Conservation (phyloP, 1,139 yeast genomes). For the Martiniozyma asiatica region DNA sequence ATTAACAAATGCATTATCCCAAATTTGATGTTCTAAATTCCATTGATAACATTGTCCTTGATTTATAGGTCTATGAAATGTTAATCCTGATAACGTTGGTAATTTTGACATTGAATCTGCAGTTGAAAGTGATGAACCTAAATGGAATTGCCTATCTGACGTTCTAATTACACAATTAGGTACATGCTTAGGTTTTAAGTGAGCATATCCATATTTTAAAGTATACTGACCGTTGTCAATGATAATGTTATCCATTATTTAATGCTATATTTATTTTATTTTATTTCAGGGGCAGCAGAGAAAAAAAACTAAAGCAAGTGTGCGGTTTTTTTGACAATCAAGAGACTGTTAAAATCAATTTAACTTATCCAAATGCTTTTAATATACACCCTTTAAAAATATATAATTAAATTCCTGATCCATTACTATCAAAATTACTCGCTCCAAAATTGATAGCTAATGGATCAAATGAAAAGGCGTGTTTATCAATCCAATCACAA, state of each 20-base stretch:
- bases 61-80: slow-evolving; percentile 73
- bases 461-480: slow-evolving; percentile 24
- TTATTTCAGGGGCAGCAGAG: too few relatives aligned
- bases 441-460: slow-evolving; percentile 12
- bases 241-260: slow-evolving; percentile 25
- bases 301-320: not conserved
- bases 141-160: slow-evolving; percentile 58
- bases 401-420: too few relatives aligned
- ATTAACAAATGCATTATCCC: slow-evolving; percentile 63
- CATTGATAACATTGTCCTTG: slow-evolving; percentile 83
- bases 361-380: too few relatives aligned
- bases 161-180: slow-evolving; percentile 67
- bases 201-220: slow-evolving; percentile 60
- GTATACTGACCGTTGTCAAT: slow-evolving; percentile 85
- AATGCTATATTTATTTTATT: too few relatives aligned
- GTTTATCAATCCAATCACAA: slow-evolving; percentile 42
- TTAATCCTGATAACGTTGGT: slow-evolving; percentile 41
- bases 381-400: too few relatives aligned
- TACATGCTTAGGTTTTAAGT: slow-evolving; percentile 35
- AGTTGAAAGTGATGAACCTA: slow-evolving; percentile 57
- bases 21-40: slow-evolving; percentile 85
- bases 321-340: not conserved
- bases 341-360: too few relatives aligned
- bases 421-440: too few relatives aligned
- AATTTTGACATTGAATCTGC: slow-evolving; percentile 43